Evolutionary conservation across 768 basidiomycete species (phyloP).

Genomic region (Russula lepida): DNA sequence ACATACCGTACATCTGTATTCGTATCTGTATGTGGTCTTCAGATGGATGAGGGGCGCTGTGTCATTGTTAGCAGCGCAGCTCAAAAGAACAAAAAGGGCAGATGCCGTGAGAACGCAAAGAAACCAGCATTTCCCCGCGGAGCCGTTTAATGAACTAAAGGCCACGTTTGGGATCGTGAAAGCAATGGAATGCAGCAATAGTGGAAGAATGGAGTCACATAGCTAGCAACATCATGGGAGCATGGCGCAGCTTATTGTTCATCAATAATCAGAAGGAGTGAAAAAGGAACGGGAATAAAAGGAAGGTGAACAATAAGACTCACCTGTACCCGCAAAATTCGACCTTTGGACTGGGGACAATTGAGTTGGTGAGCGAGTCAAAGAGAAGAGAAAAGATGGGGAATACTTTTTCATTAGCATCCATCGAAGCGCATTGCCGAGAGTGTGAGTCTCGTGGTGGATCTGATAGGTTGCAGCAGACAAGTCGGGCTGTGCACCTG

Average conservation of each 20-base stretch:
- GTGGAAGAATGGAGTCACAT: slow-evolving; percentile 1
- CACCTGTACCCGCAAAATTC: slow-evolving; percentile 98
- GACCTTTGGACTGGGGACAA: slow-evolving; percentile 68
- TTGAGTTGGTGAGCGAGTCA: background rate
- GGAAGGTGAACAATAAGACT: slow-evolving; percentile 23
- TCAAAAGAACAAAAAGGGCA: slow-evolving; percentile 4
- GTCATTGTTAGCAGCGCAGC: background rate
- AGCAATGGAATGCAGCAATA: background rate
- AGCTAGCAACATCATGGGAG: background rate
- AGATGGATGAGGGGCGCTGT: slow-evolving; percentile 88
- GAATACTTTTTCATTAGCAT: slow-evolving; percentile 98
- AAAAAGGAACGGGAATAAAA: background rate
- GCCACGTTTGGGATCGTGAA: slow-evolving; percentile 1
- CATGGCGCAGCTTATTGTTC: slow-evolving; percentile 1
- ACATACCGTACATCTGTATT: slow-evolving; percentile 99
- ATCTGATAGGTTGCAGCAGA: slow-evolving; percentile 90
- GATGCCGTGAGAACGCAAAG: background rate
- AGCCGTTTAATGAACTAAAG: background rate
- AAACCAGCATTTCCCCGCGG: background rate
- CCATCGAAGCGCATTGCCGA: slow-evolving; percentile 92
- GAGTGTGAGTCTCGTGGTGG: slow-evolving; percentile 89
- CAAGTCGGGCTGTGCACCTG: slow-evolving; percentile 71
- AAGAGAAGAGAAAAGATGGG: slow-evolving; percentile 6
- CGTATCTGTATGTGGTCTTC: slow-evolving; percentile 94
- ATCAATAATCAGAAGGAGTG: background rate